These are phyloP conservation scores for Bullera alba DNA, from an alignment of 768 basidiomycete genomes.

Conservation along the genomic window DNA sequence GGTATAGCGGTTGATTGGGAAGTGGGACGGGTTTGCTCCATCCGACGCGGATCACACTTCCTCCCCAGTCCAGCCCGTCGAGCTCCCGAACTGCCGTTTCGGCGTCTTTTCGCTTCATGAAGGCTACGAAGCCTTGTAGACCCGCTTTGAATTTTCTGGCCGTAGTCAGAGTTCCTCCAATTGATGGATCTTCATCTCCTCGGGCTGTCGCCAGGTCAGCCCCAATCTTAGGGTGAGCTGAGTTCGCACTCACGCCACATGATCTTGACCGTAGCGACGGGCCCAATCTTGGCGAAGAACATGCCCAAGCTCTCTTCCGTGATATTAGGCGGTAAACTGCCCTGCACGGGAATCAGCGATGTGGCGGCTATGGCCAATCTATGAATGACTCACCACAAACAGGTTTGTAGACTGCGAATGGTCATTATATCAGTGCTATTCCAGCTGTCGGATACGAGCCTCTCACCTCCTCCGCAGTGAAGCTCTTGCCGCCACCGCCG, in stretches of 20 bases:
- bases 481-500: constrained; percentile 81
- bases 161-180: constrained; percentile 68
- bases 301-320: constrained; percentile 77
- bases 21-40: constrained; percentile 97
- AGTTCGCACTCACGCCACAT: constrained; percentile 66
- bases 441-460: background rate
- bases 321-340: constrained; percentile 77
- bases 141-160: constrained; percentile 58
- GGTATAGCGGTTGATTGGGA: constrained; percentile 62
- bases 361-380: background rate
- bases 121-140: constrained; percentile 92
- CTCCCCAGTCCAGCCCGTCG: constrained; percentile 93
- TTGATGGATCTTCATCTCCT: constrained; percentile 56
- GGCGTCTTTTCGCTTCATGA: constrained; percentile 87
- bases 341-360: background rate
- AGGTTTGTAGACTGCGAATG: constrained; percentile 75
- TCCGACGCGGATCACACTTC: constrained; percentile 74
- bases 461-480: constrained; percentile 75
- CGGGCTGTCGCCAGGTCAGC: constrained; percentile 51
- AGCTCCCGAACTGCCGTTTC: constrained; percentile 80
- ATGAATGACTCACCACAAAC: constrained; percentile 59
- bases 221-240: background rate
- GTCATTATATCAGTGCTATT: constrained; percentile 5
- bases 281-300: constrained; percentile 85
- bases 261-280: constrained; percentile 68